phyloP scores from a whole-genome alignment of 106 monocot genomes.

The Acorus gramineus region DNA sequence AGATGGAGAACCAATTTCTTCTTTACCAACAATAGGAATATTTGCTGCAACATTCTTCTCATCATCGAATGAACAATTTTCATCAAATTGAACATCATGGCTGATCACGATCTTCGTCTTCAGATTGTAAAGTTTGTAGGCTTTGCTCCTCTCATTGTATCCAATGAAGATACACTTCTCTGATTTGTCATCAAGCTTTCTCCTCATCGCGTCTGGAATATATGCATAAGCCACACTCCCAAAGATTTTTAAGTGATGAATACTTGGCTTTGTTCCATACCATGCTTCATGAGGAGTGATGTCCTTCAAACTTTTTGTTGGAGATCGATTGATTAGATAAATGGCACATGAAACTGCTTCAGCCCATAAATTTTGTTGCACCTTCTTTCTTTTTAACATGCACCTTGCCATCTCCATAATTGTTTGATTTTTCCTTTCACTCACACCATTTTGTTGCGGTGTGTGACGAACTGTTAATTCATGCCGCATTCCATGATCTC shows the following conservation, averaged over 20 bases:
- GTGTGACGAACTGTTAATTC: background rate
- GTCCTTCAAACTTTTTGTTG: background rate
- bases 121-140: background rate
- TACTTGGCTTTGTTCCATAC: background rate
- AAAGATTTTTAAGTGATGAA: background rate
- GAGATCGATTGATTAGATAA: background rate
- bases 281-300: background rate
- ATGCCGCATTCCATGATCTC: background rate
- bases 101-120: background rate
- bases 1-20: no score
- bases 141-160: constrained; percentile 1
- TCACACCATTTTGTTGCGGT: constrained; percentile 1
- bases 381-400: background rate
- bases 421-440: constrained; percentile 1
- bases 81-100: constrained; percentile 6
- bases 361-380: constrained; percentile 1
- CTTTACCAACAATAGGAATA: no score
- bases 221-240: constrained; percentile 4
- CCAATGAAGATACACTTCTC: background rate
- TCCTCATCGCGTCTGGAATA: background rate
- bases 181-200: constrained; percentile 1
- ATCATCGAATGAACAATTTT: background rate
- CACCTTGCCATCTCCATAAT: constrained; percentile 4
- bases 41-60: no score
- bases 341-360: background rate